Percentiles rank a stretch among this genome's conserved stretches.
Conservation (phyloP, 176 grass and related monocot species). For the Echinochloa phyllopogon region DNA sequence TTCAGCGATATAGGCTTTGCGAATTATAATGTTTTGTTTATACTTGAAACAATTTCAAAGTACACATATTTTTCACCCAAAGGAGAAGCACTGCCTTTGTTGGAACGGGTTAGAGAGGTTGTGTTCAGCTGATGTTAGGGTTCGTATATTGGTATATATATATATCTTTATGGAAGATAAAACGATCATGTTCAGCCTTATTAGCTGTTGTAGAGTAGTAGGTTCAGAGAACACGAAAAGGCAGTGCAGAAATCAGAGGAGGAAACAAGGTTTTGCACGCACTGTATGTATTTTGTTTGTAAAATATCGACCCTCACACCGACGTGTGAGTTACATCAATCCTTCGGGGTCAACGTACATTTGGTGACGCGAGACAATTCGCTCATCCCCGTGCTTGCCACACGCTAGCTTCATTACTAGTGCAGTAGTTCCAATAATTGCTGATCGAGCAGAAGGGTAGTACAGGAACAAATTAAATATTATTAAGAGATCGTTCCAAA, state of each 20-base stretch:
- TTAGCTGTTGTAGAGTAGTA: too few relatives aligned
- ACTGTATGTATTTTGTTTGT: not conserved
- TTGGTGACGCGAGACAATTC: not conserved
- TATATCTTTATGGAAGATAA: not conserved
- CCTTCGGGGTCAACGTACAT: not conserved
- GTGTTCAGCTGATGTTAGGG: too few relatives aligned
- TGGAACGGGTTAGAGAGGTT: too few relatives aligned
- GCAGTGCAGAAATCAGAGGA: not conserved
- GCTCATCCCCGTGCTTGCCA: constrained; percentile 1
- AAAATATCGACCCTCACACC: not conserved
- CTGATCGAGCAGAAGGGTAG: not conserved
- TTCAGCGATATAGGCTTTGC: not conserved
- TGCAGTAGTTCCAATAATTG: too few relatives aligned
- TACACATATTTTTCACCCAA: too few relatives aligned
- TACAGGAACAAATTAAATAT: not conserved
- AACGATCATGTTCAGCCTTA: not conserved
- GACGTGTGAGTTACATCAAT: not conserved
- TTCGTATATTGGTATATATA: too few relatives aligned
- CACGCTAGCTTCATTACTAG: not conserved
- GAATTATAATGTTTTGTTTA: not conserved
- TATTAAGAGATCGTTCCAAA: too few relatives aligned
- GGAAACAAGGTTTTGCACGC: not conserved
- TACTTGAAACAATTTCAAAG: not conserved
- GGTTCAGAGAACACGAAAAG: not conserved
- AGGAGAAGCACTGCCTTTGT: too few relatives aligned